These are phyloP conservation scores for Rhizomucor pusillus DNA, from an alignment of 371 early-diverging fungal species.

Conservation along the genomic window DNA sequence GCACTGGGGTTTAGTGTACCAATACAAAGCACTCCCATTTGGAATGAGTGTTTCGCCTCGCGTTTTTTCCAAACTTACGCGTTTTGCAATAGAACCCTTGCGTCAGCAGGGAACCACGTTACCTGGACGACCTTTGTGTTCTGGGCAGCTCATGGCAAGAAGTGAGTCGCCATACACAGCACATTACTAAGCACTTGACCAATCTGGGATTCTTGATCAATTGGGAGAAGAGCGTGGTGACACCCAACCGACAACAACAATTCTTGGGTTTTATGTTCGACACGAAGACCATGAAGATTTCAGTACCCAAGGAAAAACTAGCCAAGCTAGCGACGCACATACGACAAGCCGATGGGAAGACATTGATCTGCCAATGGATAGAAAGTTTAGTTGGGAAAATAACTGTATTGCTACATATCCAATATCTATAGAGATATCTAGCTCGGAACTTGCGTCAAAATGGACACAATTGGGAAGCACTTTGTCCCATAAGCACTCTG, in stretches of 20 bases:
- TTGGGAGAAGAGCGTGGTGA: constrained; percentile 9
- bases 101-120: background rate
- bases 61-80: background rate
- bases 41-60: background rate
- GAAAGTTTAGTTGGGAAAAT: constrained; percentile 14
- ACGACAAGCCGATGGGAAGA: background rate
- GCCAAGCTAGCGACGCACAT: background rate
- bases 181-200: background rate
- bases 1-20: background rate
- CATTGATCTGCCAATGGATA: constrained; percentile 11
- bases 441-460: background rate
- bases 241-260: constrained; percentile 4
- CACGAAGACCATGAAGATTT: constrained; percentile 12
- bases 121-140: constrained; percentile 19
- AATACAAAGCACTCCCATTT: background rate
- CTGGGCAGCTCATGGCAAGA: constrained; percentile 3
- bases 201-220: constrained; percentile 5
- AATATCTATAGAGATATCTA: constrained; percentile 16
- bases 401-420: constrained; percentile 13
- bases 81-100: constrained; percentile 1
- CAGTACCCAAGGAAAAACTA: constrained; percentile 8
- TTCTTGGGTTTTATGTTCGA: constrained; percentile 15
- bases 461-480: constrained; percentile 11
- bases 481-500: background rate
- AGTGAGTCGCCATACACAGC: background rate